These are phyloP conservation scores for Sporobolomyces pararoseus DNA, from an alignment of 768 basidiomycete genomes.

Conservation along the genomic window DNA sequence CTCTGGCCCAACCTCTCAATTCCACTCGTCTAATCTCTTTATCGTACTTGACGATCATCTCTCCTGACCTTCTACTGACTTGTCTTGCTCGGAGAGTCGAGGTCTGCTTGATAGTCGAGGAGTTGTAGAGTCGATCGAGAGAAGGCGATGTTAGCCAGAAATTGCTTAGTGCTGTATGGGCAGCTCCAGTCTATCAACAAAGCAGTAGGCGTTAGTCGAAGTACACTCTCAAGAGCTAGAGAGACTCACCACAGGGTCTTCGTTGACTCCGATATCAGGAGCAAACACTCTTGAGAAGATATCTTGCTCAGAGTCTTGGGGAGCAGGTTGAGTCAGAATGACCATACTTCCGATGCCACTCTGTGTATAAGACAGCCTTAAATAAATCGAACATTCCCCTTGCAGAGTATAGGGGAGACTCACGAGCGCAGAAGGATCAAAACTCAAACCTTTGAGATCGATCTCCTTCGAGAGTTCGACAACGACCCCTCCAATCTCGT, in stretches of 20 bases:
- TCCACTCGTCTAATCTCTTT: slow-evolving; percentile 1
- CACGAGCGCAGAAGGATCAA: background rate
- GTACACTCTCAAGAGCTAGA: too few species aligned
- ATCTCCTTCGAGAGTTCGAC: slow-evolving; percentile 18
- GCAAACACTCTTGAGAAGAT: slow-evolving; percentile 49
- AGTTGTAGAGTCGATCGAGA: background rate
- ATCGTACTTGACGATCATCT: slow-evolving; percentile 16
- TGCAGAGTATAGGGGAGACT: background rate
- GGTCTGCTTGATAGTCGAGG: background rate
- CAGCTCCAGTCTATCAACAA: slow-evolving; percentile 44
- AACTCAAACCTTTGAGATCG: slow-evolving; percentile 2
- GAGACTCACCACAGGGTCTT: slow-evolving; percentile 47
- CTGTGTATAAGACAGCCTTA: background rate
- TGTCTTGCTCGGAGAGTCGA: slow-evolving; percentile 20
- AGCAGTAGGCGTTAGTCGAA: background rate
- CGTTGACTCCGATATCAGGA: slow-evolving; percentile 40
- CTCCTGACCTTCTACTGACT: slow-evolving; percentile 10
- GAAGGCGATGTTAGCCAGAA: slow-evolving; percentile 44
- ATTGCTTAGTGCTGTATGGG: slow-evolving; percentile 46
- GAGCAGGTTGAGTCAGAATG: slow-evolving; percentile 42
- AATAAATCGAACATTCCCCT: background rate
- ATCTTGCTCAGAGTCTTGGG: slow-evolving; percentile 19
- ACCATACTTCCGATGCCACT: background rate
- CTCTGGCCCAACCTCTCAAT: slow-evolving; percentile 15
- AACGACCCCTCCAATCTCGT: slow-evolving; percentile 12